Evolutionary conservation across 2,329 filamentous ascomycete species (phyloP).

Genomic region (Colletotrichum sp.): DNA sequence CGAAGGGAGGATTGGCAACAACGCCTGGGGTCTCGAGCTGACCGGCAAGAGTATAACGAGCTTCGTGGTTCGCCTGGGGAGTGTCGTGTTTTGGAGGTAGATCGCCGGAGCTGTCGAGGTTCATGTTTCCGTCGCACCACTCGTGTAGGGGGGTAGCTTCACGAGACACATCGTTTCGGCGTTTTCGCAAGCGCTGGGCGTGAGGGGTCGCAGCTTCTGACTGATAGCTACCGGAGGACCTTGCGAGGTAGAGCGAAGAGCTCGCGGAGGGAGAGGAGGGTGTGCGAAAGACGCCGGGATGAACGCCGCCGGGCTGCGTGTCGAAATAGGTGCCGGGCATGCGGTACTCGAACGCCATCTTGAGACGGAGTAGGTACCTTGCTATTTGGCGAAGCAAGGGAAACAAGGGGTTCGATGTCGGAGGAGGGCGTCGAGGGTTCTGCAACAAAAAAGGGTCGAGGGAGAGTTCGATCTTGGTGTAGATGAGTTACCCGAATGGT

Average conservation of each 20-base stretch:
- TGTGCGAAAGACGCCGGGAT: slow-evolving; percentile 53
- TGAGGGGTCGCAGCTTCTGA: slow-evolving; percentile 36
- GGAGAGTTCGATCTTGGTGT: not conserved
- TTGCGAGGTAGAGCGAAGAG: slow-evolving; percentile 33
- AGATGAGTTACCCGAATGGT: not conserved
- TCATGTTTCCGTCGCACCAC: slow-evolving; percentile 32
- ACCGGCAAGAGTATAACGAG: slow-evolving; percentile 57
- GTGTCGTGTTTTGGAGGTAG: slow-evolving; percentile 10
- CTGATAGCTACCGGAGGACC: slow-evolving; percentile 43
- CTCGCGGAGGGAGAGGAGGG: slow-evolving; percentile 38
- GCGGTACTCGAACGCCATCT: slow-evolving; percentile 35
- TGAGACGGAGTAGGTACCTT: not conserved
- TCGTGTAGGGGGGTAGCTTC: slow-evolving; percentile 38
- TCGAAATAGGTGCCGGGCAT: slow-evolving; percentile 42
- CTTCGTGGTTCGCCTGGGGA: slow-evolving; percentile 7
- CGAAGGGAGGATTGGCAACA: slow-evolving; percentile 28
- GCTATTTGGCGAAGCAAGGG: not conserved
- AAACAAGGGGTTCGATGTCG: not conserved
- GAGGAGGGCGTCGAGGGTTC: not conserved
- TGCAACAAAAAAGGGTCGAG: not conserved
- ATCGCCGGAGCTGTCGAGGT: slow-evolving; percentile 31
- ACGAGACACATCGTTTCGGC: slow-evolving; percentile 30
- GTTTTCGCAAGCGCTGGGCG: slow-evolving; percentile 54
- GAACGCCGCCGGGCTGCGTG: slow-evolving; percentile 35
- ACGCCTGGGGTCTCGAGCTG: slow-evolving; percentile 56